phyloP scores from a whole-genome alignment of 2,329 filamentous ascomycete species.

The Fusarium sp. region DNA sequence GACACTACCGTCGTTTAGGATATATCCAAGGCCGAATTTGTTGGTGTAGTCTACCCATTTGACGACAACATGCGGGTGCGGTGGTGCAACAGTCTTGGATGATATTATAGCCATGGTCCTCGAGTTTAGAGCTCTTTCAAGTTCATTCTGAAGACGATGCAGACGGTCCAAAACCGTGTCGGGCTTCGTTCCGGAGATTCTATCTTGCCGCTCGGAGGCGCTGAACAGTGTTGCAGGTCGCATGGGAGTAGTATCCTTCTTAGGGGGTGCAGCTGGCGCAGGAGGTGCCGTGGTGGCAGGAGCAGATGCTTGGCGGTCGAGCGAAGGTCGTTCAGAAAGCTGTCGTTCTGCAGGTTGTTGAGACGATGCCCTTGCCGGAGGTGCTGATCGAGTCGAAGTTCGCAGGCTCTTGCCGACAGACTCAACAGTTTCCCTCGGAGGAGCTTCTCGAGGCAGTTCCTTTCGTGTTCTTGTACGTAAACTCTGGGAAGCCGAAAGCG shows the following conservation, averaged over 20 bases:
- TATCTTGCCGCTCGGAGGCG: constrained; percentile 60
- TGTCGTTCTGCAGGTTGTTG: constrained; percentile 41
- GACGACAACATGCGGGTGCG: constrained; percentile 71
- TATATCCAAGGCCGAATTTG: constrained; percentile 86
- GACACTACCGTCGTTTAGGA: constrained; percentile 82
- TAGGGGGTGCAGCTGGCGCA: constrained; percentile 35
- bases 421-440: constrained; percentile 38
- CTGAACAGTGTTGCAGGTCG: constrained; percentile 64
- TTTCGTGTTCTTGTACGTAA: constrained; percentile 42
- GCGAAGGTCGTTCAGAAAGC: constrained; percentile 28
- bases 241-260: constrained; percentile 44
- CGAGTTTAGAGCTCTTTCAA: constrained; percentile 70
- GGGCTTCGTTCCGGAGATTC: constrained; percentile 63
- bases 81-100: constrained; percentile 61
- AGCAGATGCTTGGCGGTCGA: constrained; percentile 44
- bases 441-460: constrained; percentile 40
- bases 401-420: constrained; percentile 42
- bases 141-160: constrained; percentile 64
- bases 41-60: constrained; percentile 93
- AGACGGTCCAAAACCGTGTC: constrained; percentile 67
- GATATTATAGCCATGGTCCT: constrained; percentile 69
- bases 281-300: constrained; percentile 34
- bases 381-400: constrained; percentile 39
- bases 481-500: constrained; percentile 43
- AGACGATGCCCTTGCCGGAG: constrained; percentile 43